These are phyloP conservation scores for Podospora appendiculata DNA, from an alignment of 495 filamentous ascomycete genomes.

Conservation along the genomic window DNA sequence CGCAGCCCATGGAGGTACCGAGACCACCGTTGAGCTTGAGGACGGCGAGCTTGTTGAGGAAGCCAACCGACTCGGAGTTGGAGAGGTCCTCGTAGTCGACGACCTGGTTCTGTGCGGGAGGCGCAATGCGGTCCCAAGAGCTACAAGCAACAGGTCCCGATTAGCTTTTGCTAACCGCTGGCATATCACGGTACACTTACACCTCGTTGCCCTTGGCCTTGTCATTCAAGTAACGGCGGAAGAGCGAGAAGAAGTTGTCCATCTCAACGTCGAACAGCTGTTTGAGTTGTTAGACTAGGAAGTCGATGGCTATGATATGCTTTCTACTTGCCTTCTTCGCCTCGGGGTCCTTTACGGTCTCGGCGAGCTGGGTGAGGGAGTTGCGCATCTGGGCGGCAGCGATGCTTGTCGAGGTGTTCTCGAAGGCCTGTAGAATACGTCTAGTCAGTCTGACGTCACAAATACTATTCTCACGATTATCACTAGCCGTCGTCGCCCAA, in stretches of 20 bases:
- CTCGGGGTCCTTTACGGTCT: slow-evolving; percentile 73
- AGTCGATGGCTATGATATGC: not conserved
- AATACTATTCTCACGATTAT: not conserved
- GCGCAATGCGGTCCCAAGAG: slow-evolving; percentile 85
- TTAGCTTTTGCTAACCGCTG: slow-evolving; percentile 12
- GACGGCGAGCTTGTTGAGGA: slow-evolving; percentile 95
- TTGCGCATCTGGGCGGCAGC: slow-evolving; percentile 99
- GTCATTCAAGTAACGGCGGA: slow-evolving; percentile 96
- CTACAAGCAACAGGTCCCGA: slow-evolving; percentile 22
- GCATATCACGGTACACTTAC: slow-evolving; percentile 30
- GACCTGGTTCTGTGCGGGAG: slow-evolving; percentile 84
- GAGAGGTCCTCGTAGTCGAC: slow-evolving; percentile 84
- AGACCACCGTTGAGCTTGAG: slow-evolving; percentile 99
- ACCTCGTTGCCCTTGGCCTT: slow-evolving; percentile 94
- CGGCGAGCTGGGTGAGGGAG: slow-evolving; percentile 82
- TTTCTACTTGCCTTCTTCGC: slow-evolving; percentile 65
- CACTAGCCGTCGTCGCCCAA: no score
- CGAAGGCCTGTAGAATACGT: slow-evolving; percentile 66
- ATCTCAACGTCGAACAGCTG: slow-evolving; percentile 93
- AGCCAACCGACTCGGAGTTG: slow-evolving; percentile 79
- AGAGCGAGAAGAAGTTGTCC: slow-evolving; percentile 99
- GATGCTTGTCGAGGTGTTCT: slow-evolving; percentile 97
- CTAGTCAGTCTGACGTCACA: slow-evolving; percentile 11
- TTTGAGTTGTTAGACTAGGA: slow-evolving; percentile 6
- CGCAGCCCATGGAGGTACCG: slow-evolving; percentile 99